Percentiles rank a stretch among this genome's conserved stretches.
These are phyloP conservation scores for Hypoxylon lienhwacheense DNA, from an alignment of 495 filamentous ascomycete genomes.

Conservation along the genomic window DNA sequence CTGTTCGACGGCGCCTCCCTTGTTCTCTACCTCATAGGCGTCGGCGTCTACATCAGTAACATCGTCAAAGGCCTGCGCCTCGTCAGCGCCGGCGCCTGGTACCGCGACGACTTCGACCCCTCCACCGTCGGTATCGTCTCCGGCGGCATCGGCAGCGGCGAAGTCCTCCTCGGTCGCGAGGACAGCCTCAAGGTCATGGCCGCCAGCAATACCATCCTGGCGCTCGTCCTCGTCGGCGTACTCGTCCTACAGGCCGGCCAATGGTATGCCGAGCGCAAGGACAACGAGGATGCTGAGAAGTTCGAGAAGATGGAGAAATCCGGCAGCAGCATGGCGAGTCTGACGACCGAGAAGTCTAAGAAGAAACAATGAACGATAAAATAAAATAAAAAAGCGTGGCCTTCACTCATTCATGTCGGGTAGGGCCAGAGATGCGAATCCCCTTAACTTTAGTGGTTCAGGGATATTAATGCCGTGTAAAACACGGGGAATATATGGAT, in stretches of 20 bases:
- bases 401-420: no score
- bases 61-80: constrained; percentile 90
- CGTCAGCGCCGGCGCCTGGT: constrained; percentile 61
- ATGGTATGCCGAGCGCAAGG: constrained; percentile 97
- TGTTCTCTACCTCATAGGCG: constrained; percentile 86
- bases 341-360: constrained; percentile 38
- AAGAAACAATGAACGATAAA: constrained; percentile 40
- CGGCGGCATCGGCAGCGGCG: constrained; percentile 20
- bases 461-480: no score
- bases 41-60: constrained; percentile 90
- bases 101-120: constrained; percentile 51
- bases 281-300: constrained; percentile 74
- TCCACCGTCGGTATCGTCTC: constrained; percentile 42
- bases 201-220: constrained; percentile 95
- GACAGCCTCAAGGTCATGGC: constrained; percentile 87
- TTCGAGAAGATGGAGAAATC: constrained; percentile 51
- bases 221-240: constrained; percentile 86
- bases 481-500: no score
- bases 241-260: constrained; percentile 93
- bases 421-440: no score
- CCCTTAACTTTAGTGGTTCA: no score
- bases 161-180: constrained; percentile 65
- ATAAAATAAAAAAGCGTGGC: not conserved
- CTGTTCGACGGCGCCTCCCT: constrained; percentile 93
- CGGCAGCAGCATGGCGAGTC: constrained; percentile 24